These are phyloP conservation scores for Suhomyces faveliae DNA, from an alignment of 805 yeast genomes.

Conservation along the genomic window DNA sequence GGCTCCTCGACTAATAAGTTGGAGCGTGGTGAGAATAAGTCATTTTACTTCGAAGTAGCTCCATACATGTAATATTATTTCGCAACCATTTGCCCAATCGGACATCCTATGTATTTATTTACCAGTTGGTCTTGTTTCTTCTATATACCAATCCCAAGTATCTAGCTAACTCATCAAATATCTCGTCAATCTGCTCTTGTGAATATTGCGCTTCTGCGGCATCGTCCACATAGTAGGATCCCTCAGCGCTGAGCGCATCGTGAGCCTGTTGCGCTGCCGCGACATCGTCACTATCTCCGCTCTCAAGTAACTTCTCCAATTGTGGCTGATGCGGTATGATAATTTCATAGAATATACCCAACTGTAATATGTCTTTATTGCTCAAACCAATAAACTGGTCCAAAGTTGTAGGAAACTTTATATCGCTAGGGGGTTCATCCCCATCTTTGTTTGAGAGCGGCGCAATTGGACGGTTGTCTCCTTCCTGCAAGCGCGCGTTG, in stretches of 20 bases:
- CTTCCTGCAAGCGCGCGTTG: constrained; percentile 51
- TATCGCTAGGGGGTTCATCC: constrained; percentile 51
- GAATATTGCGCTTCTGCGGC: constrained; percentile 23
- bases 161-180: constrained; percentile 65
- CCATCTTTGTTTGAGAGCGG: constrained; percentile 82
- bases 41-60: background rate
- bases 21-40: no score
- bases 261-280: constrained; percentile 3
- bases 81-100: background rate
- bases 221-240: constrained; percentile 19
- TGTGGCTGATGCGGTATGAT: constrained; percentile 58
- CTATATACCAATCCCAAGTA: constrained; percentile 54
- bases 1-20: no score
- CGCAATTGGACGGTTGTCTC: constrained; percentile 48
- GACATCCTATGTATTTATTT: constrained; percentile 48
- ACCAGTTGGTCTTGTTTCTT: constrained; percentile 43
- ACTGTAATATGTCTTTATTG: constrained; percentile 46
- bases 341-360: constrained; percentile 74
- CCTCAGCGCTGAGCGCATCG: constrained; percentile 3
- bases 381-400: constrained; percentile 49
- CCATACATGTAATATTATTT: background rate
- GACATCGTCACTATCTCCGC: constrained; percentile 15
- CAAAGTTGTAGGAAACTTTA: constrained; percentile 56
- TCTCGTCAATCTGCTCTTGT: constrained; percentile 49
- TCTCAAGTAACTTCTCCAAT: constrained; percentile 5